Evolutionary conservation across 768 basidiomycete species (phyloP).

Genomic region (Boletus fagicola): DNA sequence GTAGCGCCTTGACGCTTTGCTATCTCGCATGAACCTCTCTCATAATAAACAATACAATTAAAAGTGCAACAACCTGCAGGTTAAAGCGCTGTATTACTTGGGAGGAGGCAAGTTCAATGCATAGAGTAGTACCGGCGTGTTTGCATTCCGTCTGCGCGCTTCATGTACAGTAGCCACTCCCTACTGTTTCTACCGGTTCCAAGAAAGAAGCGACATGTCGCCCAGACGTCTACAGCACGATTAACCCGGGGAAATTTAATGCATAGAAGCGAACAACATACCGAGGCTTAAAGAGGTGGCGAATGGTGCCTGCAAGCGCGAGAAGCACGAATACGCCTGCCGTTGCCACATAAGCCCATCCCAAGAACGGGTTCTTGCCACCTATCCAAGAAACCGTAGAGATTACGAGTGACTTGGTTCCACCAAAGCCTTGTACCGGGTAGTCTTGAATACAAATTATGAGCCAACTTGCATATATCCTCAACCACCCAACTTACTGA

Average conservation of each 20-base stretch:
- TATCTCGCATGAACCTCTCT: slow-evolving; percentile 2
- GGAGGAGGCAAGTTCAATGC: slow-evolving; percentile 14
- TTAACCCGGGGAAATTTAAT: background rate
- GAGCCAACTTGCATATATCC: background rate
- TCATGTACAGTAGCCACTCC: slow-evolving; percentile 4
- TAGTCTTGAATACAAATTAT: slow-evolving; percentile 59
- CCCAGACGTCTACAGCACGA: slow-evolving; percentile 61
- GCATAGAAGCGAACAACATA: slow-evolving; percentile 32
- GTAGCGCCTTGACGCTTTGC: background rate
- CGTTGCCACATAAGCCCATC: slow-evolving; percentile 95
- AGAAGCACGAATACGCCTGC: slow-evolving; percentile 85
- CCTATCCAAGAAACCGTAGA: slow-evolving; percentile 99
- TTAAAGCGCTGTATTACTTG: slow-evolving; percentile 24
- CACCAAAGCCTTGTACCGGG: slow-evolving; percentile 86
- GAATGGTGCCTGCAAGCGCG: slow-evolving; percentile 82
- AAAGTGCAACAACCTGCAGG: slow-evolving; percentile 11
- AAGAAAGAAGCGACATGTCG: slow-evolving; percentile 84
- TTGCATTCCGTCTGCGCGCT: background rate
- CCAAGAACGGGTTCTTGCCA: slow-evolving; percentile 97
- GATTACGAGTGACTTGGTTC: slow-evolving; percentile 95
- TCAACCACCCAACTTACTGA: slow-evolving; percentile 52
- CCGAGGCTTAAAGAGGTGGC: slow-evolving; percentile 93
- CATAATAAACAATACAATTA: slow-evolving; percentile 26
- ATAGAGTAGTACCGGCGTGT: slow-evolving; percentile 17
- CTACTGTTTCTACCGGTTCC: slow-evolving; percentile 54